Evolutionary conservation across 495 filamentous ascomycete genomes (phyloP).

Genomic region (Daldinia vernicosa): DNA sequence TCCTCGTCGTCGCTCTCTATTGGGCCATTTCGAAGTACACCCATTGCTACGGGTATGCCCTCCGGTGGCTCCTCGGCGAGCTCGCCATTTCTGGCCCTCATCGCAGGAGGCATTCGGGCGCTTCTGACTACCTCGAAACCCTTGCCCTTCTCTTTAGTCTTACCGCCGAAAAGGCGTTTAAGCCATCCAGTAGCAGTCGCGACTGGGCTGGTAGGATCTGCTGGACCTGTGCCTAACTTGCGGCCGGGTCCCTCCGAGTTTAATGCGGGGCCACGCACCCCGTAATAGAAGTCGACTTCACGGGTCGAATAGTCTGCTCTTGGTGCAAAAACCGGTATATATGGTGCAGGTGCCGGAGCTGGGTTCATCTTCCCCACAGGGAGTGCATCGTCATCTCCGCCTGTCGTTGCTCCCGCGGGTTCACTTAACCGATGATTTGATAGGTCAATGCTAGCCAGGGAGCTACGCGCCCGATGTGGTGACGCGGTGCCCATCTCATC

Average conservation of each 20-base stretch:
- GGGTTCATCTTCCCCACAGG: slow-evolving; percentile 51
- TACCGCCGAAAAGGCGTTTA: slow-evolving; percentile 77
- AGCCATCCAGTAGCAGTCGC: slow-evolving; percentile 90
- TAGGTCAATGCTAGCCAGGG: slow-evolving; percentile 63
- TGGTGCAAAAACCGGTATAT: slow-evolving; percentile 50
- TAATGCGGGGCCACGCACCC: slow-evolving; percentile 87
- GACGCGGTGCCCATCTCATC: slow-evolving; percentile 57
- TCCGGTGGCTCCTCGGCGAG: slow-evolving; percentile 63
- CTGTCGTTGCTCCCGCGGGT: slow-evolving; percentile 42
- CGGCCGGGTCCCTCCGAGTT: slow-evolving; percentile 79
- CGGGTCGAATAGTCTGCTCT: slow-evolving; percentile 87
- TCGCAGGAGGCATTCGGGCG: slow-evolving; percentile 70
- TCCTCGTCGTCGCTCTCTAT: slow-evolving; percentile 69
- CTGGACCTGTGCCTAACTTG: slow-evolving; percentile 90
- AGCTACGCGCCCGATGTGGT: slow-evolving; percentile 53
- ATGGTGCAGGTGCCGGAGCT: slow-evolving; percentile 39
- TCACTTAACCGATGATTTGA: slow-evolving; percentile 57
- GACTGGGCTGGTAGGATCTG: slow-evolving; percentile 91
- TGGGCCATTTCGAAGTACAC: slow-evolving; percentile 63
- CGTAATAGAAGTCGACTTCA: slow-evolving; percentile 95
- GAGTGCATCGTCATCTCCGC: slow-evolving; percentile 53
- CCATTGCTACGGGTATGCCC: slow-evolving; percentile 67
- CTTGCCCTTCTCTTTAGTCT: slow-evolving; percentile 88
- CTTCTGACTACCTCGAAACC: slow-evolving; percentile 97
- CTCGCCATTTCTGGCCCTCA: slow-evolving; percentile 64